Base-by-base conservation (phyloP, 768 basidiomycete genomes). In the Hydnomerulius pinastri region DNA sequence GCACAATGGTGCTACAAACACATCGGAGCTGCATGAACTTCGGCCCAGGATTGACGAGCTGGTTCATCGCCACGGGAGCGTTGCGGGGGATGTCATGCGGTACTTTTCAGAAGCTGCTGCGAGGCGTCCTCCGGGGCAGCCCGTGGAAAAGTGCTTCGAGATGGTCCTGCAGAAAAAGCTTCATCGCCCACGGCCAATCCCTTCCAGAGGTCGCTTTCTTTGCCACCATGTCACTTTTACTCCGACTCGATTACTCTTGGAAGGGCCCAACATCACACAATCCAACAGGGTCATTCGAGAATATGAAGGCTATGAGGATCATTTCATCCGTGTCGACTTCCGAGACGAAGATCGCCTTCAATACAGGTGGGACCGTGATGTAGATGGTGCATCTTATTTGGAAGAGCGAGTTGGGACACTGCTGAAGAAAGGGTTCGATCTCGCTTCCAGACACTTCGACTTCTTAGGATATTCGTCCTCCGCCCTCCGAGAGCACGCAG, bases 391-490 rank as follows among this genome's bases (percentile, higher is more conserved):
- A 2, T 62, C 70, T 12, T 83, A 85, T 62, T 72, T 91, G 2
- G 67, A 73, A 17, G 71, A 79, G 33, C 79, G 83, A 10, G 86
- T 89, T 11, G 83, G 83, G 2, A 69, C 65, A 4, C 72, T 76
- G 13, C 65, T 92, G 33, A 82, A 83, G 59, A 30, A 70, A 1
- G 92, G 92, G 0, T 84, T 94, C 46, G 63, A 74, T 27, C 74
- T 94, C 24, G 91, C 80, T 7, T 88, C 88, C 1, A 79, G 85
- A 32, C 60, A 68, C 6, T 93, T 90, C 53, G 81, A 92, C 51
- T 92, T 93, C 61, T 72, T 94, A 25, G 92, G 85, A 0, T 93
- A 92, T 60, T 93, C 91, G 1, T 77, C 71, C 37, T 92, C 91
- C 2, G 82, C 91, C 4, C 69, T 94, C 15, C 80, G 85, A 21